Conservation (phyloP, 129 eudicot genomes). For the Deinandra increscens region DNA sequence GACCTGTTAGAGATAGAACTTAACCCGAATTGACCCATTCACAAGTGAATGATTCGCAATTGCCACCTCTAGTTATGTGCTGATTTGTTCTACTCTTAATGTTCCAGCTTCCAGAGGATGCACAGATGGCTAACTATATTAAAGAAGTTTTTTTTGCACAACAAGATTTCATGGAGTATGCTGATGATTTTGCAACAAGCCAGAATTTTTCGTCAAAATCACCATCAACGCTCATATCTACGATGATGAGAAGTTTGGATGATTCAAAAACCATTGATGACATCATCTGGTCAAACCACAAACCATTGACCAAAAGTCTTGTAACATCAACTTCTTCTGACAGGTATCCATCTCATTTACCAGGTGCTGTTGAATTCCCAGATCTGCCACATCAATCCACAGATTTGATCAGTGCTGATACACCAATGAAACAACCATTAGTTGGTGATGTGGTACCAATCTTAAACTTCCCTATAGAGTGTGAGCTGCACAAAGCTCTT, state of each 20-base stretch:
- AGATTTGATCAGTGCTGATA: constrained; percentile 23
- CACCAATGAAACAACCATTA: constrained; percentile 13
- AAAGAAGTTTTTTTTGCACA: constrained; percentile 36
- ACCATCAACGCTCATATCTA: constrained; percentile 28
- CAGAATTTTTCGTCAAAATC: constrained; percentile 27
- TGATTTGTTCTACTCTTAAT: constrained; percentile 12
- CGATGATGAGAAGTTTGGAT: constrained; percentile 34
- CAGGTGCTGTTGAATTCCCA: constrained; percentile 20
- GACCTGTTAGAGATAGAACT: neutral
- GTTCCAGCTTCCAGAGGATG: constrained; percentile 68
- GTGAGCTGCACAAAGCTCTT: constrained; percentile 68
- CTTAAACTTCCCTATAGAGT: constrained; percentile 53
- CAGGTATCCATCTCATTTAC: constrained; percentile 28
- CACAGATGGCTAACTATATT: constrained; percentile 46
- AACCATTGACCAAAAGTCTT: constrained; percentile 25
- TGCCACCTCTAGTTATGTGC: neutral
- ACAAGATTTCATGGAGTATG: constrained; percentile 29
- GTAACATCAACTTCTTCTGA: constrained; percentile 21
- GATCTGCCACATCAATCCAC: constrained; percentile 25
- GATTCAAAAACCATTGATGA: constrained; percentile 28
- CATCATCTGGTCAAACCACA: constrained; percentile 24
- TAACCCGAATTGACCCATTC: neutral
- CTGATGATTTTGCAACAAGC: constrained; percentile 19
- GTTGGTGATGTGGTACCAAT: constrained; percentile 21
- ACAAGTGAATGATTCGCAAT: neutral